Conservation (phyloP, 768 basidiomycete genomes). For the Suillus tomentosus region DNA sequence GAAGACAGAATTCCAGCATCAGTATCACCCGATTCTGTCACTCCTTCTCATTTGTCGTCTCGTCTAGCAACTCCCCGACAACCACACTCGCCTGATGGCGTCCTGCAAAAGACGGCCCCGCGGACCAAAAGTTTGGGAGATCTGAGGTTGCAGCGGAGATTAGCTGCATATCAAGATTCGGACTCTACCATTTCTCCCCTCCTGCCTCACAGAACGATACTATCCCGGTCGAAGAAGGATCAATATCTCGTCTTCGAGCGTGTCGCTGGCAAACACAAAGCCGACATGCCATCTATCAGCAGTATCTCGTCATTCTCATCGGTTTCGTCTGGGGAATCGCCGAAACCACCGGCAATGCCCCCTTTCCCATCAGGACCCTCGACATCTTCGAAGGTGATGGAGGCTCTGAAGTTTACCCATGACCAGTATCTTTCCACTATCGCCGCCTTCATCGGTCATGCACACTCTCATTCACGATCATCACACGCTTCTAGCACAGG, state of each 20-base stretch:
- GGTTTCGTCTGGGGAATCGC: slow-evolving; percentile 62
- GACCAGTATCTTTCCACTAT: slow-evolving; percentile 92
- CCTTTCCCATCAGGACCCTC: slow-evolving; percentile 74
- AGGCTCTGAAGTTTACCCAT: slow-evolving; percentile 79
- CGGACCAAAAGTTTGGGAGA: slow-evolving; percentile 59
- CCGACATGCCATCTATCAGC: slow-evolving; percentile 56
- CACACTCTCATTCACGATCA: slow-evolving; percentile 86
- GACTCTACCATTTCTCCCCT: slow-evolving; percentile 38
- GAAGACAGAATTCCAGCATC: slow-evolving; percentile 17
- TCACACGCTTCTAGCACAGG: slow-evolving; percentile 94
- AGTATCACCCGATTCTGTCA: slow-evolving; percentile 14
- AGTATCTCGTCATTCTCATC: slow-evolving; percentile 75
- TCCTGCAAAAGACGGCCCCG: slow-evolving; percentile 33
- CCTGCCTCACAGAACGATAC: slow-evolving; percentile 33
- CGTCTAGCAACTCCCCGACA: slow-evolving; percentile 35
- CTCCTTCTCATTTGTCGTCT: slow-evolving; percentile 12
- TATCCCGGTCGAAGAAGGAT: slow-evolving; percentile 38
- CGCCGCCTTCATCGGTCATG: slow-evolving; percentile 96
- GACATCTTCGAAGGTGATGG: slow-evolving; percentile 66
- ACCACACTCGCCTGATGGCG: slow-evolving; percentile 24
- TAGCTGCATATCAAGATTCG: slow-evolving; percentile 37
- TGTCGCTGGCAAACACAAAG: slow-evolving; percentile 42
- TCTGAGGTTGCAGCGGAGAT: slow-evolving; percentile 39
- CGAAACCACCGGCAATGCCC: slow-evolving; percentile 45
- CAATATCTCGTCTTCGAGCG: slow-evolving; percentile 42